phyloP scores from a whole-genome alignment of 2,329 filamentous ascomycete genomes.

The Pyricularia sp. region DNA sequence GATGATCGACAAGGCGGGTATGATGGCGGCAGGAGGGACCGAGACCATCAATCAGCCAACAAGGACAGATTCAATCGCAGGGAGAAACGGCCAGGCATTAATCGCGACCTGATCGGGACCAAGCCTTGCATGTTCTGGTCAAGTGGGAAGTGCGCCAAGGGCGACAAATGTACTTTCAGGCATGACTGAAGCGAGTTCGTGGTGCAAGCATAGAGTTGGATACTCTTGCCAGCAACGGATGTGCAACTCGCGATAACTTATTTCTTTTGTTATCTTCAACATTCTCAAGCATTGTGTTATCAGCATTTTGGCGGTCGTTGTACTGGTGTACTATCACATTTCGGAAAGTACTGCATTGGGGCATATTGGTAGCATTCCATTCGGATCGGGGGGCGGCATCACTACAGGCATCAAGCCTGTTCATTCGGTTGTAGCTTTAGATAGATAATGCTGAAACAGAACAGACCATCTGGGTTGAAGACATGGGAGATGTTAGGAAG shows the following conservation, averaged over 20 bases:
- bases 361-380: background rate
- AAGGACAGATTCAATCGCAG: conserved; percentile 7
- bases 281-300: conserved; percentile 1
- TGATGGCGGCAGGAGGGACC: background rate
- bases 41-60: conserved; percentile 5
- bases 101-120: conserved; percentile 52
- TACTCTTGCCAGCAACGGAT: background rate
- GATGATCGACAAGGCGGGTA: conserved; percentile 4
- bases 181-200: conserved; percentile 37
- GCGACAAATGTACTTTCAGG: conserved; percentile 64
- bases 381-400: background rate
- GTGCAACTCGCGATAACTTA: background rate
- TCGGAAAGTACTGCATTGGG: background rate
- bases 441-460: background rate
- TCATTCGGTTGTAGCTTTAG: background rate
- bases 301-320: background rate
- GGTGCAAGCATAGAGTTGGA: background rate
- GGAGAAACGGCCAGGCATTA: conserved; percentile 21
- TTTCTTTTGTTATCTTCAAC: background rate
- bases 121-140: conserved; percentile 63
- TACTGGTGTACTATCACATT: background rate
- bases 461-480: background rate
- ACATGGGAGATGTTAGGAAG: background rate
- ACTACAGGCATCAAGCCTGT: background rate
- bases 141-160: conserved; percentile 63